phyloP scores from a whole-genome alignment of 2,329 filamentous ascomycete species.

The Phoma sp. region DNA sequence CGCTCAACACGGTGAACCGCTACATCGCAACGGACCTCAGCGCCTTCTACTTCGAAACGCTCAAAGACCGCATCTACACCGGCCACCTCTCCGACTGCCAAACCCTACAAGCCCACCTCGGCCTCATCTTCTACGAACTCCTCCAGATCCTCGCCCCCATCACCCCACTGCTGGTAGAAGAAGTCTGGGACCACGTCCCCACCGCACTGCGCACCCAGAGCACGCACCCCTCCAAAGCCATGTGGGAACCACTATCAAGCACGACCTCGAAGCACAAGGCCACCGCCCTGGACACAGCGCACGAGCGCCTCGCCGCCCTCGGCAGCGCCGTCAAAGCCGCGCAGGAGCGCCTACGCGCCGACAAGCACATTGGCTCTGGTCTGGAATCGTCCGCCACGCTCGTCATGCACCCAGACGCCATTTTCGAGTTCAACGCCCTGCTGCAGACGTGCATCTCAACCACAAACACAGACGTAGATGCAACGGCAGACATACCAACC shows the following conservation, averaged over 20 bases:
- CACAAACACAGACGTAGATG: background rate
- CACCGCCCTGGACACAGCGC: slow-evolving; percentile 14
- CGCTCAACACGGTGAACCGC: slow-evolving; percentile 72
- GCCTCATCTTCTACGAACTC: slow-evolving; percentile 72
- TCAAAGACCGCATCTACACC: slow-evolving; percentile 93
- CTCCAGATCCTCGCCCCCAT: slow-evolving; percentile 81
- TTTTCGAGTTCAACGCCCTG: background rate
- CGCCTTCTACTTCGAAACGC: slow-evolving; percentile 89
- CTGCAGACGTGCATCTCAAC: slow-evolving; percentile 13
- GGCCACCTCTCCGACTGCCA: slow-evolving; percentile 69
- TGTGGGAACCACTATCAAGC: slow-evolving; percentile 19
- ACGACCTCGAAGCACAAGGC: slow-evolving; percentile 18
- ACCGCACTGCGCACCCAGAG: slow-evolving; percentile 59
- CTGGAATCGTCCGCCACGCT: slow-evolving; percentile 74
- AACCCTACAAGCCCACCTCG: slow-evolving; percentile 63
- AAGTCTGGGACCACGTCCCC: slow-evolving; percentile 82
- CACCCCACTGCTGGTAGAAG: slow-evolving; percentile 82
- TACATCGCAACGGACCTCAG: slow-evolving; percentile 87
- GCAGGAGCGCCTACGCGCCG: slow-evolving; percentile 73
- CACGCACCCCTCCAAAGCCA: slow-evolving; percentile 33
- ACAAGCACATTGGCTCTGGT: slow-evolving; percentile 78
- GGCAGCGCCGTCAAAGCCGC: slow-evolving; percentile 74
- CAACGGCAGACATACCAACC: slow-evolving; percentile 6
- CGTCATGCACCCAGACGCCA: slow-evolving; percentile 5
- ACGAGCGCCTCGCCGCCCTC: slow-evolving; percentile 55